These are phyloP conservation scores for Evernia prunastri DNA, from an alignment of 495 filamentous ascomycete genomes.

Conservation along the genomic window DNA sequence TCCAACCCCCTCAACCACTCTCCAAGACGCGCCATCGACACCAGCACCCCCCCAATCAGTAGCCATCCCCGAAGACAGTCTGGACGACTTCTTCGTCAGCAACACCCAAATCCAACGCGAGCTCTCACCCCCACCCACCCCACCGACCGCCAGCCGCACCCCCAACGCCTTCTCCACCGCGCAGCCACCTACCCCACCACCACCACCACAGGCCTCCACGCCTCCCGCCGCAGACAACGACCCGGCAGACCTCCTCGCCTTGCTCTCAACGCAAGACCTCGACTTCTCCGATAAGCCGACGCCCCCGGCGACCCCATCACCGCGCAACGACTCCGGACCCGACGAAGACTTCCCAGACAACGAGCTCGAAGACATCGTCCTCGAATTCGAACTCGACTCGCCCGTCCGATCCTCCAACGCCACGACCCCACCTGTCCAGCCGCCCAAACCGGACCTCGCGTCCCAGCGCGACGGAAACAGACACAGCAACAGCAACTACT, in stretches of 20 bases:
- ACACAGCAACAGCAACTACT: neutral
- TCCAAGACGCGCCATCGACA: neutral
- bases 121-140: slow-evolving; percentile 14
- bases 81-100: slow-evolving; percentile 24
- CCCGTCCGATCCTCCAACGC: neutral
- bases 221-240: neutral
- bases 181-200: neutral
- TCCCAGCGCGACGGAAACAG: neutral
- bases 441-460: neutral
- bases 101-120: slow-evolving; percentile 28
- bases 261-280: slow-evolving; percentile 25
- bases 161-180: neutral
- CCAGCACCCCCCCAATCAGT: neutral
- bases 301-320: neutral
- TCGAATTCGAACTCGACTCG: slow-evolving; percentile 7
- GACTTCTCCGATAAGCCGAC: slow-evolving; percentile 16
- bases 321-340: neutral
- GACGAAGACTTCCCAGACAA: slow-evolving; percentile 17
- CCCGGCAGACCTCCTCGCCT: slow-evolving; percentile 16
- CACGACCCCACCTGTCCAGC: neutral
- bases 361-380: slow-evolving; percentile 13
- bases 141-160: neutral
- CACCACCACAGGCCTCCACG: neutral
- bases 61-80: slow-evolving; percentile 5
- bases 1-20: neutral